Percentiles rank a stretch among this genome's conserved stretches.
Conservation (phyloP, 2,329 filamentous ascomycete species). For the Aureobasidium uvarum region DNA sequence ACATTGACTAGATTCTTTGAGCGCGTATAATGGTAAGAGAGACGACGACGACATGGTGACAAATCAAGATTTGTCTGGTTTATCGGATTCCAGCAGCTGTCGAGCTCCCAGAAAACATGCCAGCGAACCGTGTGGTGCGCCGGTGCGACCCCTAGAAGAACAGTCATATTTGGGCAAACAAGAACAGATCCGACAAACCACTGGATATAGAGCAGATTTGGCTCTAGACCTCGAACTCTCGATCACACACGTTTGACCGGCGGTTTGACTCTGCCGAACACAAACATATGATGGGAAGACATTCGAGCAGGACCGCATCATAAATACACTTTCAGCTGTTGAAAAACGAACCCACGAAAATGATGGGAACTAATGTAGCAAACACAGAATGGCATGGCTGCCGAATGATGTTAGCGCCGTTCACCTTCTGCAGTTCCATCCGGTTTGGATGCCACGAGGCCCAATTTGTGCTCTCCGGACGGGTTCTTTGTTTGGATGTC, state of each 20-base stretch:
- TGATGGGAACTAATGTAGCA: neutral
- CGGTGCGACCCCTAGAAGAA: neutral
- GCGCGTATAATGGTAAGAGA: neutral
- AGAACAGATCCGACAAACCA: neutral
- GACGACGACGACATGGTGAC: neutral
- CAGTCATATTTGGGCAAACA: neutral
- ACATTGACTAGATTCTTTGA: neutral
- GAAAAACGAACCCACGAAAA: neutral
- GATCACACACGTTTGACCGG: neutral
- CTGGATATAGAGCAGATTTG: neutral
- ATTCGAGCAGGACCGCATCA: neutral
- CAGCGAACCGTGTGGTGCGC: neutral
- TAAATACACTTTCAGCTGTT: neutral
- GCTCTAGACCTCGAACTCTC: neutral
- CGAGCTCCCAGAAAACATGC: neutral
- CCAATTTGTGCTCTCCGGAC: neutral
- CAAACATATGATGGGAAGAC: neutral
- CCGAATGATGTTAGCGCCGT: neutral
- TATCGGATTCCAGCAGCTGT: neutral
- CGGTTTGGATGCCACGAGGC: neutral
- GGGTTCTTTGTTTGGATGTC: neutral
- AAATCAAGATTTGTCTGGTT: neutral
- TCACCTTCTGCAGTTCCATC: constrained; percentile 1
- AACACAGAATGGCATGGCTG: neutral
- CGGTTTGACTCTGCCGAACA: neutral